Conservation (phyloP, 345 rosid species). For the Cardamine chenopodiifolia region DNA sequence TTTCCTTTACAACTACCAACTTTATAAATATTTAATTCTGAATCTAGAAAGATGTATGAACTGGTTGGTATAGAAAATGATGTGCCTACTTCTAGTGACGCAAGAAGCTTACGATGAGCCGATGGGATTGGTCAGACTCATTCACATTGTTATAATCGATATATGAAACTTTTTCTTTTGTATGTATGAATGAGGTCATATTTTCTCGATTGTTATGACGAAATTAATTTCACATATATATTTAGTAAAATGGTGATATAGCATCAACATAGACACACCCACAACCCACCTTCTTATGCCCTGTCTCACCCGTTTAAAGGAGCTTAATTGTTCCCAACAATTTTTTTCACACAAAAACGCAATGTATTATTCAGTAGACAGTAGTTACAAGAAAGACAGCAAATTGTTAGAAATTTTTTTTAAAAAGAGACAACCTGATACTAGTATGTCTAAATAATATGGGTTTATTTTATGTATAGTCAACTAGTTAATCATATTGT, state of each 20-base stretch:
- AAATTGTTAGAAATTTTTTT: too few relatives aligned
- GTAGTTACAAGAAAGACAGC: neutral
- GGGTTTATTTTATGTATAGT: too few relatives aligned
- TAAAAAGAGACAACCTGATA: too few relatives aligned
- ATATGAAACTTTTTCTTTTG: neutral
- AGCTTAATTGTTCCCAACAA: neutral
- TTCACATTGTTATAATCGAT: constrained; percentile 4
- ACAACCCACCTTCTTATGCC: neutral
- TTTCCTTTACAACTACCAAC: constrained; percentile 14
- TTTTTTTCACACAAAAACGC: neutral
- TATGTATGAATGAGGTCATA: neutral
- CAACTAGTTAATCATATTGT: neutral
- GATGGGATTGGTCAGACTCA: constrained; percentile 38
- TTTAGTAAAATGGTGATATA: neutral
- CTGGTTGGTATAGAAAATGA: constrained; percentile 29
- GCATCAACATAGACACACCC: neutral
- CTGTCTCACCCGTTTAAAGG: neutral
- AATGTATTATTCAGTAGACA: neutral
- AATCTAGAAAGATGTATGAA: constrained; percentile 34
- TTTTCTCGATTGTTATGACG: neutral
- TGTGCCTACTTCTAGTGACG: constrained; percentile 25
- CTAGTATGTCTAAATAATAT: too few relatives aligned
- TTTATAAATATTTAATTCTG: constrained; percentile 16
- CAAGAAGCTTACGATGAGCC: constrained; percentile 31
- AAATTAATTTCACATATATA: neutral